Percentiles rank a stretch among this genome's conserved stretches.
phyloP scores from a whole-genome alignment of 345 rosid species.

The Salix dunnii region DNA sequence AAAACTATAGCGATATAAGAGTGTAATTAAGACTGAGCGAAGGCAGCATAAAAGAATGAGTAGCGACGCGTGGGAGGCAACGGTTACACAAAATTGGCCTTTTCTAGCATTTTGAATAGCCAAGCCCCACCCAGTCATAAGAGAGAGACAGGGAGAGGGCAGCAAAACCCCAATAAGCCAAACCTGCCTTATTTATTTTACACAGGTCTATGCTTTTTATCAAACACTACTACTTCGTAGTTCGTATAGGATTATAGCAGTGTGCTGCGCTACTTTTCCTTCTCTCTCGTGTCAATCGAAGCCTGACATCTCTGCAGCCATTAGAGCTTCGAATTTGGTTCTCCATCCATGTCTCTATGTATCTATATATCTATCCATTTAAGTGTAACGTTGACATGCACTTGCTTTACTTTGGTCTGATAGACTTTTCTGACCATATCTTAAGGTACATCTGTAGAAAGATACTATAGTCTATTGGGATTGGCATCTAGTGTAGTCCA shows the following conservation, averaged over 20 bases:
- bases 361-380: no score
- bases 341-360: no score
- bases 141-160: background rate
- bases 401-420: conserved; percentile 16
- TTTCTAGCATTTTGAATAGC: conserved; percentile 44
- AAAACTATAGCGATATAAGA: conserved; percentile 28
- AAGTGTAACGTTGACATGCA: conserved; percentile 36
- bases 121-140: background rate
- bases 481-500: conserved; percentile 10
- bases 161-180: background rate
- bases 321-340: conserved; percentile 25
- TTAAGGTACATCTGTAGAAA: conserved; percentile 40
- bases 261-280: background rate
- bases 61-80: conserved; percentile 45
- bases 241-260: no score
- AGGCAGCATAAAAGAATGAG: conserved; percentile 25
- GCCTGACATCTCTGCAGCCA: conserved; percentile 38
- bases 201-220: conserved; percentile 25
- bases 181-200: conserved; percentile 11
- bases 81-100: conserved; percentile 66
- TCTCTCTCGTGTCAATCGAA: conserved; percentile 37
- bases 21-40: conserved; percentile 40
- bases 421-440: conserved; percentile 27
- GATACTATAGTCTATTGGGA: conserved; percentile 27
- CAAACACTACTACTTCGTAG: conserved; percentile 1